Conservation (phyloP, 768 basidiomycete genomes). For the Ramaria sp. region DNA sequence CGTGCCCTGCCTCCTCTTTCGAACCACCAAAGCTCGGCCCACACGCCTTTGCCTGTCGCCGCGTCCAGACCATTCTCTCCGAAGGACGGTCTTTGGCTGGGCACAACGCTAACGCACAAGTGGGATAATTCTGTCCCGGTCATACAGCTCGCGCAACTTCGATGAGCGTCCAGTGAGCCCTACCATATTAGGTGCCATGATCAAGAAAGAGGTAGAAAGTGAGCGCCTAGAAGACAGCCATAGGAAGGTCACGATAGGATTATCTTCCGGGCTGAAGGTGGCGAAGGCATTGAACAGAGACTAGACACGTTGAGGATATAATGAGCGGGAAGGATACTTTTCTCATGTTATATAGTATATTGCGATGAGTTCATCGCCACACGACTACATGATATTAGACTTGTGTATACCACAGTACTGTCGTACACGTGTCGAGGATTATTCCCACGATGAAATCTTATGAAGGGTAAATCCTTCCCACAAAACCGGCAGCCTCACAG, state of each 20-base stretch:
- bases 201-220: background rate
- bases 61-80: constrained; percentile 11
- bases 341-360: too few species aligned
- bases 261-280: background rate
- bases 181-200: constrained; percentile 14
- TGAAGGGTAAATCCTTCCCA: too few species aligned
- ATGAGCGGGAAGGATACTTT: too few species aligned
- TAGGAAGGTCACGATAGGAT: background rate
- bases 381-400: too few species aligned
- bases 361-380: too few species aligned
- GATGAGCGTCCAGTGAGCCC: constrained; percentile 10
- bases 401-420: too few species aligned
- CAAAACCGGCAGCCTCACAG: too few species aligned
- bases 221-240: background rate
- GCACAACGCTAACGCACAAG: constrained; percentile 17
- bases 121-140: constrained; percentile 20
- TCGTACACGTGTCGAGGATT: too few species aligned
- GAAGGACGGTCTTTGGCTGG: constrained; percentile 19
- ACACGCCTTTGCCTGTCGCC: background rate
- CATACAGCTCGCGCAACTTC: constrained; percentile 17
- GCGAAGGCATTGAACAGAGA: background rate
- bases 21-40: background rate
- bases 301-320: background rate
- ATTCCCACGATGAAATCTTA: too few species aligned
- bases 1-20: background rate